These are phyloP conservation scores for Paracoccidioides brasiliensis DNA, from an alignment of 2,329 filamentous ascomycete species.

Conservation along the genomic window DNA sequence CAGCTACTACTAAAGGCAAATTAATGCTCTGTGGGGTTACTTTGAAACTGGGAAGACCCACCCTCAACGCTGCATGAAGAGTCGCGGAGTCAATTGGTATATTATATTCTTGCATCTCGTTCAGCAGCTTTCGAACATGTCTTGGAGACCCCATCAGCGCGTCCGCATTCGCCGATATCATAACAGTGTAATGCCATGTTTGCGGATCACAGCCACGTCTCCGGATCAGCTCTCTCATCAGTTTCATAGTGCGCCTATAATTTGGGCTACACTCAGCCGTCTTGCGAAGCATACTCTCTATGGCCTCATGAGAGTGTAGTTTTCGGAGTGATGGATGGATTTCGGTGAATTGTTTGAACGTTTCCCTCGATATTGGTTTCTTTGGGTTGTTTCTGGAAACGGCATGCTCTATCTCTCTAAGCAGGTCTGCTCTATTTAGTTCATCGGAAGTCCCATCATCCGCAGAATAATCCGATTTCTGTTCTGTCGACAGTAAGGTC, in stretches of 20 bases:
- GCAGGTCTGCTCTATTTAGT: neutral
- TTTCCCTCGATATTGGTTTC: neutral
- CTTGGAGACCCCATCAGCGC: conserved; percentile 51
- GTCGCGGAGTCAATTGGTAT: conserved; percentile 52
- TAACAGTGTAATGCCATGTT: conserved; percentile 49
- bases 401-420: neutral
- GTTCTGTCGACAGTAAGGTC: neutral
- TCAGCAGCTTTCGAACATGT: conserved; percentile 49
- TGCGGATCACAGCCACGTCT: conserved; percentile 25
- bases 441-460: neutral
- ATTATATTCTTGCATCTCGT: conserved; percentile 53
- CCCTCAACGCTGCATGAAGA: conserved; percentile 60
- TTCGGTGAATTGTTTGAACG: conserved; percentile 10
- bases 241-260: conserved; percentile 18
- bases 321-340: conserved; percentile 7
- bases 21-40: neutral
- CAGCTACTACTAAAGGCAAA: neutral
- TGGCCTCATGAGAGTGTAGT: conserved; percentile 7
- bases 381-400: neutral
- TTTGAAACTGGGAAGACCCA: conserved; percentile 21
- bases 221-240: conserved; percentile 27
- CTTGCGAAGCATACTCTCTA: conserved; percentile 22
- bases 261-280: conserved; percentile 15
- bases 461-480: neutral
- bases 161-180: conserved; percentile 60